Conservation (phyloP, 306 rosid species). For the Medicago lupulina region DNA sequence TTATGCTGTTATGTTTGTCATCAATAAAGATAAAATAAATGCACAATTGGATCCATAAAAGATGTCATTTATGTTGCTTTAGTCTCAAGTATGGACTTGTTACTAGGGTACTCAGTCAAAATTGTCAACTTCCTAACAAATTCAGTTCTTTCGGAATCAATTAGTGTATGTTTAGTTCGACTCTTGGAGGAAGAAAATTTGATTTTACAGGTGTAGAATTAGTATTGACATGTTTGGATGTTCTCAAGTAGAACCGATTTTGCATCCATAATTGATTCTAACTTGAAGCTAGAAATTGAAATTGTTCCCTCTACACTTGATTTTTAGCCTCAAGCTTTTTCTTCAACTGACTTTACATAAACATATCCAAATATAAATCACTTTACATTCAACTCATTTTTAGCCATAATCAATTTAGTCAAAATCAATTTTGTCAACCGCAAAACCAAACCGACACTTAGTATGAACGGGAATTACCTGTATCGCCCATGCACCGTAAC, state of each 20-base stretch:
- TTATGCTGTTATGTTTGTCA: too few relatives aligned
- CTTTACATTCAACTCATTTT: background rate
- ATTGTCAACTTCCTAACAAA: background rate
- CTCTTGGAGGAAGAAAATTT: too few relatives aligned
- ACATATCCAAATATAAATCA: background rate
- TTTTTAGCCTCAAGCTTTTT: background rate
- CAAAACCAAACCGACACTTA: background rate
- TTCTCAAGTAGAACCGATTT: too few relatives aligned
- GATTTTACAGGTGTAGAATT: background rate
- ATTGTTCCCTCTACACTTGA: background rate
- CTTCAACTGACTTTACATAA: background rate
- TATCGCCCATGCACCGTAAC: conserved; percentile 68
- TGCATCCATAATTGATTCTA: background rate
- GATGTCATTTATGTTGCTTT: too few relatives aligned
- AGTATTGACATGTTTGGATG: background rate
- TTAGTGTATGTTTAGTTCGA: too few relatives aligned
- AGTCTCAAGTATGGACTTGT: background rate
- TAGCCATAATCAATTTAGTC: background rate
- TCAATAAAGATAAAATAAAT: too few relatives aligned
- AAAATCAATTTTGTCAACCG: background rate
- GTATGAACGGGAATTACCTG: conserved; percentile 46
- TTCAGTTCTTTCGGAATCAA: too few relatives aligned
- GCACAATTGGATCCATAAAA: too few relatives aligned
- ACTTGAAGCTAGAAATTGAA: background rate
- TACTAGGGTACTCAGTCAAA: background rate